Evolutionary conservation across 2,329 filamentous ascomycete species (phyloP), one percentile per base, ranked within the genome.

Genomic region (Lachnellula willkommii): DNA sequence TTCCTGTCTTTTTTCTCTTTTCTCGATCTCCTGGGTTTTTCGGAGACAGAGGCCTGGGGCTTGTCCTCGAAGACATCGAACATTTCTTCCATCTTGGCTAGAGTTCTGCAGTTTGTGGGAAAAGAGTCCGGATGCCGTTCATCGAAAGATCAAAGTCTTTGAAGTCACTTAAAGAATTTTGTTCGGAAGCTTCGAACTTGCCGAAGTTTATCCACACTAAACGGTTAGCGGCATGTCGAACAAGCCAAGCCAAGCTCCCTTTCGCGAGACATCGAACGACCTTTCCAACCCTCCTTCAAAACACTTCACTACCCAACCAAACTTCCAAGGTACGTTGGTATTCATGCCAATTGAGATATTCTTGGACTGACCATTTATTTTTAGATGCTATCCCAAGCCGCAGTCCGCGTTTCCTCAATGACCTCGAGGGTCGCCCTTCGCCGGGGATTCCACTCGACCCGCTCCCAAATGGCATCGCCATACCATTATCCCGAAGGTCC

Each of bases 401-500:
- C 77, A 69, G 69, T 76, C 69, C 82, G 82, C 72, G 81, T 79
- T 74, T 75, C 81, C 73, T 74, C 73, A 65, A 71, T 86, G 72
- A 84, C 85, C 71, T 77, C 81, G 64, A 74, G 85, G 72, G 80
- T 91, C 78, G 82, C 87, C 82, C 45, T 47, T 24, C 90, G 91
- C 79, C 92, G 94, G 76, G 90, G 88, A 78, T 96, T 99, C 87
- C 88, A 91, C 76, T 85, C 90, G 71, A 95, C 93, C 73, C 89
- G 90, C 71, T 77, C 88, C 73, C 90, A 89, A 75, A 78, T 95
- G 73, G 83, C 81, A 69, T 95, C 90, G 73, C 92, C 92, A 63
- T 96, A 95, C 87, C 94, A 99, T 82, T 99, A 99, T 81, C 88
- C 93, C 68, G 93, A 97, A 80, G 94, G 93, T 64, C 89, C 93